Evolutionary conservation across 2,329 filamentous ascomycete species (phyloP).

Genomic region (Triangularia setosa): DNA sequence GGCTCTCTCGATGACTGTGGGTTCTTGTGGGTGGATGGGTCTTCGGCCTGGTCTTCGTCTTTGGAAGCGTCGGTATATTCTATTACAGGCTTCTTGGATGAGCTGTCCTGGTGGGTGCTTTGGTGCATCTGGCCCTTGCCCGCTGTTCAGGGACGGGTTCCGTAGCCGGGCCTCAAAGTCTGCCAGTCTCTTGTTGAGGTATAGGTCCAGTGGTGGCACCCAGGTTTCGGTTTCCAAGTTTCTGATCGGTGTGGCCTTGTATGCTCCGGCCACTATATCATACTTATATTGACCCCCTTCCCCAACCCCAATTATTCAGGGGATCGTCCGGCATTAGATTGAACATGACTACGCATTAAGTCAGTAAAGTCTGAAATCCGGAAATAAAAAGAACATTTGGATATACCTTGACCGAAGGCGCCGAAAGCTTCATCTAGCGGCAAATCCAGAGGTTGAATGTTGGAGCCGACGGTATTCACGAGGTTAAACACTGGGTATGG

Average conservation of each 20-base stretch:
- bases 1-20: too few relatives aligned
- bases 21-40: too few relatives aligned
- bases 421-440: conserved; percentile 2
- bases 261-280: not conserved
- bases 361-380: not conserved
- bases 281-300: not conserved
- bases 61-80: conserved; percentile 9
- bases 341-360: not conserved
- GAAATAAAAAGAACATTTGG: not conserved
- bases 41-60: too few relatives aligned
- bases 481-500: not conserved
- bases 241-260: too few relatives aligned
- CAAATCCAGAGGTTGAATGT: not conserved
- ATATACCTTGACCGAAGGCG: not conserved
- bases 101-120: too few relatives aligned
- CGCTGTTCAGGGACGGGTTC: too few relatives aligned
- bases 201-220: too few relatives aligned
- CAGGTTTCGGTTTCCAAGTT: too few relatives aligned
- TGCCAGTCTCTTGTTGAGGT: too few relatives aligned
- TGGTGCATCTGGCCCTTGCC: too few relatives aligned
- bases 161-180: too few relatives aligned
- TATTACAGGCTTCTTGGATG: not conserved
- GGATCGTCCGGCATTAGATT: conserved; percentile 2
- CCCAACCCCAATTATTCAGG: conserved; percentile 1
- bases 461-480: not conserved